Percentiles rank a stretch among this genome's conserved stretches.
phyloP scores from a whole-genome alignment of 257 asterid species.

The Echites panduratus region DNA sequence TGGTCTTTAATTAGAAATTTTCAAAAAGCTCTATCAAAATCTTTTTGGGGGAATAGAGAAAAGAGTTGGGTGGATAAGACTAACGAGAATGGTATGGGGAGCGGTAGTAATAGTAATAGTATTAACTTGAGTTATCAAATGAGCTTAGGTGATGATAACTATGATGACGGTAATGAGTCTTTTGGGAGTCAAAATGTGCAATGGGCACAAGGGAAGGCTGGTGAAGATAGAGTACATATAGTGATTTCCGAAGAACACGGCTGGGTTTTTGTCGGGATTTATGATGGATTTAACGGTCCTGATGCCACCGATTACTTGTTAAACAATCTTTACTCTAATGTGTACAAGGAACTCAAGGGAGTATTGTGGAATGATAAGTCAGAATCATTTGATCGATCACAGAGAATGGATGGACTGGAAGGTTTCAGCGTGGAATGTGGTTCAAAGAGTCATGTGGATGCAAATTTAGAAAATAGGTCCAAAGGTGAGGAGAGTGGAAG shows the following conservation, averaged over 20 bases:
- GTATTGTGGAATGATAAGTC: conserved; percentile 61
- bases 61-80: conserved; percentile 23
- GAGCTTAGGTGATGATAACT: conserved; percentile 72
- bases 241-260: conserved; percentile 85
- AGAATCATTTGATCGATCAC: conserved; percentile 26
- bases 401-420: neutral
- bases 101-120: conserved; percentile 38
- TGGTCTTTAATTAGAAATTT: conserved; percentile 47
- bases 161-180: conserved; percentile 46
- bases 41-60: conserved; percentile 52
- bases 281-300: conserved; percentile 90
- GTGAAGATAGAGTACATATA: conserved; percentile 85
- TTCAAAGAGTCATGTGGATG: neutral
- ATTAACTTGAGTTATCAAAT: conserved; percentile 51
- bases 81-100: conserved; percentile 27
- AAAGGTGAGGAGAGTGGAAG: neutral
- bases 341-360: conserved; percentile 75
- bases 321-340: conserved; percentile 64
- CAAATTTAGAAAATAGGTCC: neutral
- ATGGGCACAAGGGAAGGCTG: conserved; percentile 99
- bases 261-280: conserved; percentile 90
- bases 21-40: conserved; percentile 46
- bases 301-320: conserved; percentile 87
- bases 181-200: conserved; percentile 74
- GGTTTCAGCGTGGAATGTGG: conserved; percentile 27